Conservation (phyloP, 352 stramenopile species). For the Phytopythium vexans region DNA sequence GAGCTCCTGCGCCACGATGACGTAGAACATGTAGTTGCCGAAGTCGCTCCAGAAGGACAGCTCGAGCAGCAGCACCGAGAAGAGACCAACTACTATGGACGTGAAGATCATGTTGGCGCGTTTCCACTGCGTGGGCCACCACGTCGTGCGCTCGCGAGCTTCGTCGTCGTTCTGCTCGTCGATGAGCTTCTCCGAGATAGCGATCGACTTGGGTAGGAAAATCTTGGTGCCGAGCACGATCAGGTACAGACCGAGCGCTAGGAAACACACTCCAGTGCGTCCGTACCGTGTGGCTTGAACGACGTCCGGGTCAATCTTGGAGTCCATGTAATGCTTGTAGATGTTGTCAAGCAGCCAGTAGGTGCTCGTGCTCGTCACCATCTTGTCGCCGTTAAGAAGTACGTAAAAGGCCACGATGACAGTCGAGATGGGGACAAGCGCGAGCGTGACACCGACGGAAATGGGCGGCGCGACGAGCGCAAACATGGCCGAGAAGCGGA, state of each 20-base stretch:
- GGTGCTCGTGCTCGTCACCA: constrained; percentile 26
- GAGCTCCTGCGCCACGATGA: constrained; percentile 93
- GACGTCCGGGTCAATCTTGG: constrained; percentile 76
- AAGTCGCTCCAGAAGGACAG: constrained; percentile 96
- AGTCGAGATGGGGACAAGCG: constrained; percentile 77
- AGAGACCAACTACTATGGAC: constrained; percentile 90
- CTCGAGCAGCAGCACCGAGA: constrained; percentile 94
- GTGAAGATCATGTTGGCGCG: constrained; percentile 94
- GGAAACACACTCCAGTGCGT: constrained; percentile 91
- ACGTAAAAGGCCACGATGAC: constrained; percentile 68
- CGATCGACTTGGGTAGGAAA: constrained; percentile 91
- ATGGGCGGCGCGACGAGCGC: constrained; percentile 88
- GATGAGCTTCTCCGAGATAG: constrained; percentile 88
- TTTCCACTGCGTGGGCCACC: constrained; percentile 94
- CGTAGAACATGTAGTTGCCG: constrained; percentile 95
- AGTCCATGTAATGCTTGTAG: constrained; percentile 85
- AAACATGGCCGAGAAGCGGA: constrained; percentile 92
- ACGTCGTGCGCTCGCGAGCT: constrained; percentile 66
- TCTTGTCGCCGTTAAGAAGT: constrained; percentile 60
- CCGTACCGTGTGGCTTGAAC: constrained; percentile 69
- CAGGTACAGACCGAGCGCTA: constrained; percentile 88
- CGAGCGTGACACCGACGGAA: constrained; percentile 87
- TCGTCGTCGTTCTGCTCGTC: constrained; percentile 78
- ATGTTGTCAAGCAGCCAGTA: constrained; percentile 84
- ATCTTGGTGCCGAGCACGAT: constrained; percentile 83